Evolutionary conservation across 2,329 filamentous ascomycete genomes (phyloP), one percentile per base, ranked within the genome.

Genomic region (Lachnellula subtilissima): DNA sequence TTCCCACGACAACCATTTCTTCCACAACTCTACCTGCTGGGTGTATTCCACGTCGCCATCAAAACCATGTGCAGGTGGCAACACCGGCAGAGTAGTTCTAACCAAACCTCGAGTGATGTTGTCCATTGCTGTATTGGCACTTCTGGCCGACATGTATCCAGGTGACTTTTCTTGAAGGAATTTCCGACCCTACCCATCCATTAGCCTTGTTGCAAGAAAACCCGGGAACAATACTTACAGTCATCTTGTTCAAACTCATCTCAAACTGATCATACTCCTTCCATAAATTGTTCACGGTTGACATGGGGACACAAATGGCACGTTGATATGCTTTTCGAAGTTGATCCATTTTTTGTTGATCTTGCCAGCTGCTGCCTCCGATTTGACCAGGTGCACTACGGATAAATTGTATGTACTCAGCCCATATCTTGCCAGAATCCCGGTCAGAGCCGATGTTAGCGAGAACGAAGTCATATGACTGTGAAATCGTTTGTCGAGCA

Each of bases 221-320:
- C 15, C 12, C 52, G 35, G 12, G 22, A 32, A 74, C 14, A 23
- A 17, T 12, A 25, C 82, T 69, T 79, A 92, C 89, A 43, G 91
- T 95, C 63, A 91, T 83, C 73, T 96, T 97, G 76, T 97, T 97
- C 56, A 97, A 74, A 5, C 87, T 84, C 83, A 94, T 91, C 74
- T 99, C 94, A 68, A 99, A 99, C 64, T 89, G 86, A 70, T 97
- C 92, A 69, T 99, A 99, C 68, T 99, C 93, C 71, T 95, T 96
- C 95, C 94, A 99, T 14, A 99, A 76, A 52, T 81, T 82, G 67
- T 93, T 89, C 49, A 96, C 84, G 35, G 87, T 88, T 53, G 87
- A 84, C 61, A 91, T 96, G 4, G 95, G 95, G 40, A 97, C 84
- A 62, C 84, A 86, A 56, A 97, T 89, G 14, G 93, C 93, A 52